Conservation (phyloP, 2,329 filamentous ascomycete species). For the Ilyonectria robusta region DNA sequence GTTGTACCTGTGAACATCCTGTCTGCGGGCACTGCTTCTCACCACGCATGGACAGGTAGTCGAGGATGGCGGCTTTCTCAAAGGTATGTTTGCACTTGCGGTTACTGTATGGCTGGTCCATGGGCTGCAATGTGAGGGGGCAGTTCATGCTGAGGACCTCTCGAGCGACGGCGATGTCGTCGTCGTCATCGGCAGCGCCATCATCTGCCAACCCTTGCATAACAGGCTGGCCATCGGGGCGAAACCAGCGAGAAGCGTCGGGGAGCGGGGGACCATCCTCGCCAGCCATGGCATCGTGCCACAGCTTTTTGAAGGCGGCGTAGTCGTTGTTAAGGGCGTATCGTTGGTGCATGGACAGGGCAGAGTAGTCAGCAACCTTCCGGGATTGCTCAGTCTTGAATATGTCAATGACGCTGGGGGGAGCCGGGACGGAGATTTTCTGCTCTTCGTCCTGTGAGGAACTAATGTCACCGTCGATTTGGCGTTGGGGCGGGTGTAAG, state of each 20-base stretch:
- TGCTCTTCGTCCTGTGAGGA: constrained; percentile 42
- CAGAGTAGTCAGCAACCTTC: constrained; percentile 60
- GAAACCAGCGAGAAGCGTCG: constrained; percentile 69
- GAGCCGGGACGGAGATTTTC: constrained; percentile 37
- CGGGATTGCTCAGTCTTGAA: constrained; percentile 54
- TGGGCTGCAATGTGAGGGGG: constrained; percentile 75
- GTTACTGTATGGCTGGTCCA: constrained; percentile 77
- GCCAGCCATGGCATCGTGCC: constrained; percentile 67
- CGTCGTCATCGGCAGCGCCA: constrained; percentile 65
- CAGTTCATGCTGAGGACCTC: constrained; percentile 78
- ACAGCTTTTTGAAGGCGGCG: constrained; percentile 69
- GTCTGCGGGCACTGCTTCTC: constrained; percentile 73
- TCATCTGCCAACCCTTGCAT: constrained; percentile 48
- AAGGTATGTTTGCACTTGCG: constrained; percentile 80
- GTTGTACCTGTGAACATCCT: constrained; percentile 71
- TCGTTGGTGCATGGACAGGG: constrained; percentile 59
- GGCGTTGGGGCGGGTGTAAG: constrained; percentile 11
- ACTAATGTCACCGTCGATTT: constrained; percentile 17
- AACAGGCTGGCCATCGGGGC: constrained; percentile 60
- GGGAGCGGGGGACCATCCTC: constrained; percentile 66
- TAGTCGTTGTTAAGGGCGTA: constrained; percentile 73
- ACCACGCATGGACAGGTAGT: constrained; percentile 62
- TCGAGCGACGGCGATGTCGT: constrained; percentile 77
- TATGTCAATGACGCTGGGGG: constrained; percentile 48
- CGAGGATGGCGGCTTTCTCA: constrained; percentile 74